A percentile compares a stretch with the other conserved stretches of the same genome.
Conservation (phyloP, 352 stramenopile genomes). For the Phytophthora fragariae region DNA sequence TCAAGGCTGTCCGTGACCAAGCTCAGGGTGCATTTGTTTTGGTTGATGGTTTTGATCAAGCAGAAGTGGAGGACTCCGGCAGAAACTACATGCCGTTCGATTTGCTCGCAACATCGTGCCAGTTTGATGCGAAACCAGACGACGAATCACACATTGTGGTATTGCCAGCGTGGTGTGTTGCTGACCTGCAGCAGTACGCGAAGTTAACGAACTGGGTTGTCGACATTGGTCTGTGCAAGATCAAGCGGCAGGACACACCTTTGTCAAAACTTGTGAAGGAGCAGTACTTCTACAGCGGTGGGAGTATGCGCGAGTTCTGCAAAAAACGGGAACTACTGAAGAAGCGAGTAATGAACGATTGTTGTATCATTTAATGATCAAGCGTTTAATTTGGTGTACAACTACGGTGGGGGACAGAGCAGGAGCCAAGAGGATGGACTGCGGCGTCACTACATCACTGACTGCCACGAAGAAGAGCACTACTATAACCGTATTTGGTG, state of each 20-base stretch:
- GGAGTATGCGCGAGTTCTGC: constrained; percentile 35
- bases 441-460: constrained; percentile 27
- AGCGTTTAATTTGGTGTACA: constrained; percentile 24
- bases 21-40: constrained; percentile 11
- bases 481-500: constrained; percentile 1
- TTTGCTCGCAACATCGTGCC: constrained; percentile 33
- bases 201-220: constrained; percentile 33
- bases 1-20: constrained; percentile 5
- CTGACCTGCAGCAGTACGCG: constrained; percentile 28
- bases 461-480: constrained; percentile 14
- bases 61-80: not conserved
- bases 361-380: not conserved
- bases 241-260: constrained; percentile 7
- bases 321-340: constrained; percentile 3
- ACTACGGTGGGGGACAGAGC: constrained; percentile 15
- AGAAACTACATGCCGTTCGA: constrained; percentile 3
- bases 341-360: constrained; percentile 9
- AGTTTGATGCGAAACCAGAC: constrained; percentile 30
- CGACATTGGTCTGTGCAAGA: constrained; percentile 23
- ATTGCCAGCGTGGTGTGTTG: constrained; percentile 29
- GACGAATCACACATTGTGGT: constrained; percentile 26
- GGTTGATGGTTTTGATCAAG: constrained; percentile 30
- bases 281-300: constrained; percentile 36
- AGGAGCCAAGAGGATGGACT: constrained; percentile 24
- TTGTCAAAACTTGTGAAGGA: constrained; percentile 27